These are phyloP conservation scores for Pilasporangium apinafurcum DNA, from an alignment of 352 stramenopile species.

Conservation along the genomic window DNA sequence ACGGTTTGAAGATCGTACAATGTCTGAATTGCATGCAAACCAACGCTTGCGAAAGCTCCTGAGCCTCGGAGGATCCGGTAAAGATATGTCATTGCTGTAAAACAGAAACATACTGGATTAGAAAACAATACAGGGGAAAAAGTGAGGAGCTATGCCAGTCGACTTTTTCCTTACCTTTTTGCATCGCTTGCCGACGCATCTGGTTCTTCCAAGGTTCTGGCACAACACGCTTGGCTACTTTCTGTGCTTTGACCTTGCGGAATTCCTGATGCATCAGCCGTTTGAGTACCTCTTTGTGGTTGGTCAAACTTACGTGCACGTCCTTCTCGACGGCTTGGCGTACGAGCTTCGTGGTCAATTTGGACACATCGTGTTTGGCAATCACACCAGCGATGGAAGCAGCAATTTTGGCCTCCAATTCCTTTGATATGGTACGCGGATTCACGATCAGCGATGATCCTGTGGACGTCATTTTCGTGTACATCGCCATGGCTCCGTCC, in stretches of 20 bases:
- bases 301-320: constrained; percentile 77
- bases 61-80: no score
- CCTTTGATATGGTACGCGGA: constrained; percentile 73
- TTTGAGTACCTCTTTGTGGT: constrained; percentile 87
- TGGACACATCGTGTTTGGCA: constrained; percentile 48
- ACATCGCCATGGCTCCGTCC: constrained; percentile 43
- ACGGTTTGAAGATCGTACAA: constrained; percentile 60
- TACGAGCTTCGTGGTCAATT: constrained; percentile 76
- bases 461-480: constrained; percentile 70
- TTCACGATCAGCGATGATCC: constrained; percentile 68
- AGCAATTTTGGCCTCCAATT: constrained; percentile 78
- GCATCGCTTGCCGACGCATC: constrained; percentile 30
- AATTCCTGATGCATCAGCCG: constrained; percentile 84
- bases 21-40: constrained; percentile 52
- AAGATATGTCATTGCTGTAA: constrained; percentile 29
- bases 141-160: background rate
- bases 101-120: constrained; percentile 19
- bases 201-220: constrained; percentile 59
- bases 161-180: no score
- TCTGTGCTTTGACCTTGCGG: constrained; percentile 67
- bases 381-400: constrained; percentile 63
- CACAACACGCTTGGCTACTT: constrained; percentile 44
- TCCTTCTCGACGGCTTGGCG: constrained; percentile 82
- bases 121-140: background rate
- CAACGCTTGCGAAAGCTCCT: constrained; percentile 12